These are phyloP conservation scores for Cladosporium colombiae DNA, from an alignment of 2,329 filamentous ascomycete species.

Conservation along the genomic window DNA sequence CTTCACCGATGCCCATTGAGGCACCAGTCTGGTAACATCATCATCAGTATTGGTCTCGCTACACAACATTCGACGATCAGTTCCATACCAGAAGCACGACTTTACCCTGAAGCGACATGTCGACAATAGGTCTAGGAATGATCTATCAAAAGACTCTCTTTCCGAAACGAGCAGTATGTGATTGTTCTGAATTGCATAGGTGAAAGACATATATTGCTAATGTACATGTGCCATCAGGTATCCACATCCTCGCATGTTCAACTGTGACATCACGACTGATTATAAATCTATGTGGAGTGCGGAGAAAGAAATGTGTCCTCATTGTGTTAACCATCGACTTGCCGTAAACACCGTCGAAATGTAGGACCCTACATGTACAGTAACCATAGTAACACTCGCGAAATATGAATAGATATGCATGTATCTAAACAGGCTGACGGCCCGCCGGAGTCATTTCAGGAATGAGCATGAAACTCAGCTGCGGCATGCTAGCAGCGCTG, in stretches of 20 bases:
- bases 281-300: background rate
- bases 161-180: background rate
- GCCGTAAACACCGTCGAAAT: background rate
- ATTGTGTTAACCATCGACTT: background rate
- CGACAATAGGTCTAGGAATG: background rate
- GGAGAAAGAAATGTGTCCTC: slow-evolving; percentile 3
- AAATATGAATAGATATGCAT: background rate
- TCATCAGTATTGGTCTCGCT: background rate
- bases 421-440: background rate
- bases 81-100: slow-evolving; percentile 10
- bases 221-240: background rate
- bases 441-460: background rate
- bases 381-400: background rate
- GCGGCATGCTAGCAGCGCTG: background rate
- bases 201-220: background rate
- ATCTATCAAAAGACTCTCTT: background rate
- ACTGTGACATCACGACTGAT: slow-evolving; percentile 11
- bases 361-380: background rate
- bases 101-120: slow-evolving; percentile 15
- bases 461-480: background rate
- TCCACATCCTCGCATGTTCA: background rate
- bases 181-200: background rate
- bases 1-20: slow-evolving; percentile 18
- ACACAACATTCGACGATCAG: background rate
- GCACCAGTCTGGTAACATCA: background rate